Evolutionary conservation across 108 stramenopile genomes (phyloP), one percentile per base, ranked within the genome.

Genomic region (Pseudonitzschia delicatissima): DNA sequence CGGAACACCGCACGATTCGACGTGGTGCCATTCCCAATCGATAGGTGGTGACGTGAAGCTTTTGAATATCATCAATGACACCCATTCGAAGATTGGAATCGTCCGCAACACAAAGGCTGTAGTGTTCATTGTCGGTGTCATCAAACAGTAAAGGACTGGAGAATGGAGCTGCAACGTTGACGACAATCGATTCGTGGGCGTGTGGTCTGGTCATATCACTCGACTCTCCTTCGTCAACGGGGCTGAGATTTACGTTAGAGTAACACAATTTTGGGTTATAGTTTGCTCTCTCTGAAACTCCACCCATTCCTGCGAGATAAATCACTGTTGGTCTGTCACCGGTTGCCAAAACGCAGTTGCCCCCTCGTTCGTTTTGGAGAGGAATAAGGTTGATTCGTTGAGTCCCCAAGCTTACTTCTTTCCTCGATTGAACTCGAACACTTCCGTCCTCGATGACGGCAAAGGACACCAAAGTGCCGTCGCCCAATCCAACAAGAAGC

Each of bases 241-340:
- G 72, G 29, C 84, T 80, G 36, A 96, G 83, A 73, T 97, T 94
- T 39, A 99, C 86, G 47, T 90, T 97, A 9, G 96, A 91, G 68
- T 94, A 98, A 63, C 90, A 90, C 37, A 98, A 65, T 72, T 96
- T 95, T 23, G 88, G 87, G 55, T 87, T 87, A 60, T 79, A 82
- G 48, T 74, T 74, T 0, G 53, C 42, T 15, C 42, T 37, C 2
- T 57, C 58, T 31, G 71, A 72, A 39, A 66, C 72, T 25, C 79
- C 76, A 37, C 73, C 77, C 33, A 88, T 87, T 15, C 94, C 94
- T 26, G 88, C 79, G 23, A 90, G 72, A 62, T 97, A 98, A 12
- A 99, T 84, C n/a, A 98, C 94, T 9, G 96, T 97, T 45, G 99
- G 99, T 3, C 98, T 74, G 67, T 99, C 97, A 39, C 95, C 94